Conservation (phyloP, 2,329 filamentous ascomycete species). For the Apiospora kogelbergensis region DNA sequence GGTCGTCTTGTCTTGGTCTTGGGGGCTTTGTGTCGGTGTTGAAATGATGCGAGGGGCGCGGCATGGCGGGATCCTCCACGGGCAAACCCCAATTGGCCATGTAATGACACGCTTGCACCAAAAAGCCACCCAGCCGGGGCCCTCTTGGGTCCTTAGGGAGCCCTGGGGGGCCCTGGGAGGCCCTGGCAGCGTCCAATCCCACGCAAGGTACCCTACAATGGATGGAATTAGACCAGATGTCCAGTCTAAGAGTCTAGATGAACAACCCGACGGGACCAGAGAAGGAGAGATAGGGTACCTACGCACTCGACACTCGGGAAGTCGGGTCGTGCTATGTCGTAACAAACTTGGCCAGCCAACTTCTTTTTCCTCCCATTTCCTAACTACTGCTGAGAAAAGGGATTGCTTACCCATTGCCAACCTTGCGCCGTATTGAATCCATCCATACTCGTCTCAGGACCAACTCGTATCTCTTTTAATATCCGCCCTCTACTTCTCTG, state of each 20-base stretch:
- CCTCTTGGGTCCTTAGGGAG: not conserved
- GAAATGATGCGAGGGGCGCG: constrained; percentile 6
- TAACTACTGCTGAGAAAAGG: not conserved
- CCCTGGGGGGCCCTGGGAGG: not conserved
- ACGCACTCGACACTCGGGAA: not conserved
- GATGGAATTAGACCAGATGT: constrained; percentile 8
- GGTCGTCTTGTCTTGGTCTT: not conserved
- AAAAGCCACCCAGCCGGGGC: not conserved
- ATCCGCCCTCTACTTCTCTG: not conserved
- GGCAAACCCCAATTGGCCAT: not conserved
- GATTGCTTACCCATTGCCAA: not conserved
- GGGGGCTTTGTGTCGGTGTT: not conserved
- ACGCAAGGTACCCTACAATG: not conserved
- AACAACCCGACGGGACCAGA: not conserved
- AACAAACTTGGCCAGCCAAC: constrained; percentile 3
- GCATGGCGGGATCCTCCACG: not conserved
- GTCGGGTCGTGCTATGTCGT: not conserved
- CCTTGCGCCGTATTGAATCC: not conserved
- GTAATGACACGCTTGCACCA: constrained; percentile 5
- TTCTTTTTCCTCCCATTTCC: constrained; percentile 1
- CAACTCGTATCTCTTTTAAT: not conserved
- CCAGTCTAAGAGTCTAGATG: not conserved
- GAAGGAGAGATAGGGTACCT: constrained; percentile 1
- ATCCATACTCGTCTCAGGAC: not conserved
- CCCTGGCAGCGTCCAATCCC: not conserved